These are phyloP conservation scores for Avicennia marina DNA, from an alignment of 257 asterid genomes.

Conservation along the genomic window DNA sequence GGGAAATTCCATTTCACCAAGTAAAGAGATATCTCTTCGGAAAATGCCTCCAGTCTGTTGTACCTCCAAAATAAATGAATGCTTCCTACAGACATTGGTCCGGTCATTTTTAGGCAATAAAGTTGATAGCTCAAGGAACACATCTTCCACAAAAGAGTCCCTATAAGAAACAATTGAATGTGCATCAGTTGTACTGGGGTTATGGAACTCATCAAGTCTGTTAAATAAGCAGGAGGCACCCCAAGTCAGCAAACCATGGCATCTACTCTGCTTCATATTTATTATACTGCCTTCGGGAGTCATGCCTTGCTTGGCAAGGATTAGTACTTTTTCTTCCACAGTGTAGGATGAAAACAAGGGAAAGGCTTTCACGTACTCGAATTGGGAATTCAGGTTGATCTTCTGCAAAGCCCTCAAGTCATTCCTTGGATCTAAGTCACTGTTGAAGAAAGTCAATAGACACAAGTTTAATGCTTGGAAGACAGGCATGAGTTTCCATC, in stretches of 20 bases:
- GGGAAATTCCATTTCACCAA: slow-evolving; percentile 41
- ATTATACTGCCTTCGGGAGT: slow-evolving; percentile 26
- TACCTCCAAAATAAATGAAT: slow-evolving; percentile 28
- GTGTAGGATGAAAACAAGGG: slow-evolving; percentile 54
- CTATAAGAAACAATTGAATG: slow-evolving; percentile 18
- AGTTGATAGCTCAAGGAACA: slow-evolving; percentile 34
- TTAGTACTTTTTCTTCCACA: slow-evolving; percentile 52
- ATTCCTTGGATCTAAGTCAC: slow-evolving; percentile 62
- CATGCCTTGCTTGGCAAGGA: slow-evolving; percentile 53
- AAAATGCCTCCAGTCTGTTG: slow-evolving; percentile 36
- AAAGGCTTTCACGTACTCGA: slow-evolving; percentile 47
- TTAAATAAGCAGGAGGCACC: slow-evolving; percentile 45
- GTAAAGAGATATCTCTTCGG: slow-evolving; percentile 25
- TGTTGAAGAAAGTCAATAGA: slow-evolving; percentile 53
- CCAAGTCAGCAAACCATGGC: slow-evolving; percentile 50
- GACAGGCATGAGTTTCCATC: slow-evolving; percentile 56
- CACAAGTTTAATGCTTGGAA: slow-evolving; percentile 35
- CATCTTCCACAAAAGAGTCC: slow-evolving; percentile 41
- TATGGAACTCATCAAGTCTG: slow-evolving; percentile 33
- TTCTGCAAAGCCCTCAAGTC: slow-evolving; percentile 54
- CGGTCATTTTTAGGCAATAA: slow-evolving; percentile 33
- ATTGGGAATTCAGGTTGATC: slow-evolving; percentile 41
- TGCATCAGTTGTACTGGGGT: slow-evolving; percentile 8
- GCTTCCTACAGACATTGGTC: neutral
- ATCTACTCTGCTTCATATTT: slow-evolving; percentile 27